Conservation (phyloP, 371 early-diverging fungal genomes). For the Choanephora cucurbitarum region DNA sequence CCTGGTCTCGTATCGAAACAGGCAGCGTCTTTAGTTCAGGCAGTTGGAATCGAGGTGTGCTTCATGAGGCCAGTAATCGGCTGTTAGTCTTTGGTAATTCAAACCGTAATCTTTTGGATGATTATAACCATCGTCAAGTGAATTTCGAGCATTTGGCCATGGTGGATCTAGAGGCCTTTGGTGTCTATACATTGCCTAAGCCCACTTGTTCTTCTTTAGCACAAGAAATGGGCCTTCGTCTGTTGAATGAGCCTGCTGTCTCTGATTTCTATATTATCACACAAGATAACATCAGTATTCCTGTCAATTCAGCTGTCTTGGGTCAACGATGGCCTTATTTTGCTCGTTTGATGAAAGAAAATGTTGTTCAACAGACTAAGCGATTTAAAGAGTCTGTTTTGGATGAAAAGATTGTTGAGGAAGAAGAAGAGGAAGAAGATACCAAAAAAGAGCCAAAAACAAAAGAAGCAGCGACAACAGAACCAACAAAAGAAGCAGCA, state of each 20-base stretch:
- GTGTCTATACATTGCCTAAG: conserved; percentile 53
- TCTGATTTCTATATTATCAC: conserved; percentile 63
- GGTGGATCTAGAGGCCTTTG: conserved; percentile 71
- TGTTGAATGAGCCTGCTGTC: conserved; percentile 62
- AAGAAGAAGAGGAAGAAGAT: conserved; percentile 7
- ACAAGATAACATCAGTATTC: conserved; percentile 56
- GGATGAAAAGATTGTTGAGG: conserved; percentile 12
- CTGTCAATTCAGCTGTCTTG: conserved; percentile 69
- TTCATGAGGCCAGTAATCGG: conserved; percentile 64
- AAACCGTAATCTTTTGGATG: conserved; percentile 66
- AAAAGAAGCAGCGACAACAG: not conserved
- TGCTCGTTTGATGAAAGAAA: conserved; percentile 51
- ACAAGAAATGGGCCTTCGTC: conserved; percentile 61
- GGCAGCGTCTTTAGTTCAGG: conserved; percentile 67
- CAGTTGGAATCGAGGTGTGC: conserved; percentile 79
- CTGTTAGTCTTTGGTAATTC: conserved; percentile 77
- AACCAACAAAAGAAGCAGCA: not conserved
- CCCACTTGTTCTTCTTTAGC: conserved; percentile 47
- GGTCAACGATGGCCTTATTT: conserved; percentile 70
- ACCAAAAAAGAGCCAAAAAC: not conserved
- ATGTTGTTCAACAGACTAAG: conserved; percentile 1
- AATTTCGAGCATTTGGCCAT: conserved; percentile 68
- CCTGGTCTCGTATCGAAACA: conserved; percentile 73
- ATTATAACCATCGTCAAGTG: conserved; percentile 76
- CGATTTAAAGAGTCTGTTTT: conserved; percentile 1